These are phyloP conservation scores for Nakazawaea laoshanensis DNA, from an alignment of 805 yeast species.

Conservation along the genomic window DNA sequence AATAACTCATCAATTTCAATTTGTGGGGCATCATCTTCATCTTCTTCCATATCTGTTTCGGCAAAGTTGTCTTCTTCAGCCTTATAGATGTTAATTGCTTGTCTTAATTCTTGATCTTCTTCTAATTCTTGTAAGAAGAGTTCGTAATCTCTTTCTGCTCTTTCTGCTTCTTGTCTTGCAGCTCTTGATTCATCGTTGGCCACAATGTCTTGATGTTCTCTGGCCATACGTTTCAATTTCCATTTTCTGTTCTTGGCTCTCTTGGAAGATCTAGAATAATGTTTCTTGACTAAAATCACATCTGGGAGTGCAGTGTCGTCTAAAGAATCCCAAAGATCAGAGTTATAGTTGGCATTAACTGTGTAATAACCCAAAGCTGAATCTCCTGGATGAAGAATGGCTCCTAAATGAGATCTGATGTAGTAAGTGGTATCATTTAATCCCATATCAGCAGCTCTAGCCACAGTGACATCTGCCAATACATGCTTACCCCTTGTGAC, in stretches of 20 bases:
- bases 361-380: constrained; percentile 87
- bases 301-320: constrained; percentile 66
- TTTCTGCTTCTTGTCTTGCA: constrained; percentile 81
- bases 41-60: constrained; percentile 32
- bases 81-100: constrained; percentile 83
- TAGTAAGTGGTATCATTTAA: constrained; percentile 75
- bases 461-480: constrained; percentile 84
- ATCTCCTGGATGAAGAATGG: constrained; percentile 93
- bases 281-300: constrained; percentile 82
- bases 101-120: constrained; percentile 93
- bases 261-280: constrained; percentile 71
- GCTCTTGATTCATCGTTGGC: constrained; percentile 62
- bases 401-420: constrained; percentile 89
- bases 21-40: constrained; percentile 73
- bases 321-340: constrained; percentile 71
- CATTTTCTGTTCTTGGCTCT: constrained; percentile 74
- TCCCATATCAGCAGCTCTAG: constrained; percentile 86
- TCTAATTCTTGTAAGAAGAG: constrained; percentile 93
- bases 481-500: constrained; percentile 67
- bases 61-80: constrained; percentile 27
- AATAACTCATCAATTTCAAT: constrained; percentile 86
- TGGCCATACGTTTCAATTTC: constrained; percentile 97
- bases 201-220: constrained; percentile 82
- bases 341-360: constrained; percentile 80
- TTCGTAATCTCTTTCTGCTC: constrained; percentile 93